Percentiles rank a stretch among this genome's conserved stretches.
Evolutionary conservation across 768 basidiomycete genomes (phyloP).

Genomic region (Kwoniella dejecticola): DNA sequence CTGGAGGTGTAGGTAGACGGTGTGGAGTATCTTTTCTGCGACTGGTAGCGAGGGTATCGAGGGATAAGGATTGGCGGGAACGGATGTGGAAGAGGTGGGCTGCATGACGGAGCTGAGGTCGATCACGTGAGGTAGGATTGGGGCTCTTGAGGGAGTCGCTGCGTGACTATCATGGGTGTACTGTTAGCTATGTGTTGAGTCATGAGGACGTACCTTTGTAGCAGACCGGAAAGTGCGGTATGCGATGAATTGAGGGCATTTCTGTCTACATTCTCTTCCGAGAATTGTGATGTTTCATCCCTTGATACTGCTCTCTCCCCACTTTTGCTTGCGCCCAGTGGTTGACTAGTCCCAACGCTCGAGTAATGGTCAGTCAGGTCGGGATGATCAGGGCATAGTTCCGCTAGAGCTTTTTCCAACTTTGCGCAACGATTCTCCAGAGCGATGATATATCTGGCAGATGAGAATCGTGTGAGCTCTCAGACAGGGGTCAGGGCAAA

Average conservation of each 20-base stretch:
- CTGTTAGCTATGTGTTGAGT: too few species aligned
- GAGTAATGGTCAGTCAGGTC: conserved; percentile 20
- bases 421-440: conserved; percentile 8
- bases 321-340: too few species aligned
- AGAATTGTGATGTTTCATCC: too few species aligned
- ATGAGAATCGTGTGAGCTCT: not conserved
- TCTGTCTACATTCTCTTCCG: too few species aligned
- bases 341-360: too few species aligned
- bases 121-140: not conserved
- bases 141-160: not conserved
- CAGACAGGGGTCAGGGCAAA: not conserved
- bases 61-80: conserved; percentile 16
- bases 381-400: conserved; percentile 8
- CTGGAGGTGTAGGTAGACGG: conserved; percentile 11
- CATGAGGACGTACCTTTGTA: not conserved
- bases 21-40: conserved; percentile 1
- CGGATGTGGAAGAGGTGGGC: conserved; percentile 5
- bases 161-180: not conserved
- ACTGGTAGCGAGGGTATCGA: not conserved
- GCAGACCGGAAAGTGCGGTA: not conserved
- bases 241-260: not conserved
- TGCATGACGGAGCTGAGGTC: conserved; percentile 2
- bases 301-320: too few species aligned
- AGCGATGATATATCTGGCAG: conserved; percentile 12
- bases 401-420: conserved; percentile 2